Percentiles rank a stretch among this genome's conserved stretches.
phyloP scores from a whole-genome alignment of 177 flowering plant genomes.

The Telopea speciosissima region DNA sequence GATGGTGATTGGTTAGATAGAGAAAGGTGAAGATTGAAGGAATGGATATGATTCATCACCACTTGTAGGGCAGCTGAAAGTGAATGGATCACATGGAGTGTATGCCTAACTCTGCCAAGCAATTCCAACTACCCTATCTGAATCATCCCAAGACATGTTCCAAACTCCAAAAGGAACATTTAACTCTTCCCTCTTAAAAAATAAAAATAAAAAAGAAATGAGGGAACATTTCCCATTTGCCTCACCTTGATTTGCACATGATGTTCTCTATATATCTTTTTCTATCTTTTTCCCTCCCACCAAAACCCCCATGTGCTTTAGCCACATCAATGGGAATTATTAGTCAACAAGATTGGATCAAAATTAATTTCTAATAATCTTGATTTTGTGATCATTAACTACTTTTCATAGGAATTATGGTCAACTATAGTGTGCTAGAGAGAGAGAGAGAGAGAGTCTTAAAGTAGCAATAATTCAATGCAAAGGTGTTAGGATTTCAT shows the following conservation, averaged over 20 bases:
- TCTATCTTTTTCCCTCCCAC: conserved; percentile 18
- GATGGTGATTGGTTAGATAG: conserved; percentile 20
- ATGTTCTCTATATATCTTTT: conserved; percentile 17
- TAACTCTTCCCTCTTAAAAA: no score
- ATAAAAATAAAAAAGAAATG: no score
- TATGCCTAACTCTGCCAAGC: conserved; percentile 21
- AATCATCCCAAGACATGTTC: conserved; percentile 17
- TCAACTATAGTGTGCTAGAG: not conserved
- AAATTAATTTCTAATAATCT: not conserved
- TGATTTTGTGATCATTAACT: not conserved
- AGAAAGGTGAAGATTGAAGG: not conserved
- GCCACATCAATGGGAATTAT: not conserved
- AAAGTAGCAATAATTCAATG: not conserved
- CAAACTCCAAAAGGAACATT: conserved; percentile 10
- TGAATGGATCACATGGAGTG: conserved; percentile 32
- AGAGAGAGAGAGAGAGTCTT: not conserved
- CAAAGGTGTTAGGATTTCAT: not conserved
- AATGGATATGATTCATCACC: conserved; percentile 21
- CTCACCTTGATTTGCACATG: conserved; percentile 30
- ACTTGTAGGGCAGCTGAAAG: conserved; percentile 45
- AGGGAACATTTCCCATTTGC: conserved; percentile 8
- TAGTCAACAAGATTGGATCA: conserved; percentile 2
- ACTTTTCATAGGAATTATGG: not conserved
- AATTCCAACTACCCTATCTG: conserved; percentile 26
- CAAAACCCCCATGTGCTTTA: conserved; percentile 20